phyloP scores from a whole-genome alignment of 805 yeast genomes.

The Citeromyces nyonsensis region DNA sequence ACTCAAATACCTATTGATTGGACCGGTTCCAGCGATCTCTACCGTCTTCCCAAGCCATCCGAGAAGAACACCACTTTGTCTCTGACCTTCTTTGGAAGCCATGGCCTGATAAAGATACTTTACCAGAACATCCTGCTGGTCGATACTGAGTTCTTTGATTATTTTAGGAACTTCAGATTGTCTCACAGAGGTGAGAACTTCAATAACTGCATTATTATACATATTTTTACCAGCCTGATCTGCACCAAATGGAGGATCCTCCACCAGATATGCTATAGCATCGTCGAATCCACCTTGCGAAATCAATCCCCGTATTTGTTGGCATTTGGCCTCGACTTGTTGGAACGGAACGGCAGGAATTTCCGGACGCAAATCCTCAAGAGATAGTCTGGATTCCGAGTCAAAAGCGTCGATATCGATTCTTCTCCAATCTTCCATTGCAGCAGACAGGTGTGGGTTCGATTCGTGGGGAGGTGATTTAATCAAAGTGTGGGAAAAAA shows the following conservation, averaged over 20 bases:
- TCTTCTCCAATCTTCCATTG: constrained; percentile 82
- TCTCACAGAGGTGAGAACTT: constrained; percentile 51
- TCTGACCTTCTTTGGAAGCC: constrained; percentile 63
- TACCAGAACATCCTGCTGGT: constrained; percentile 62
- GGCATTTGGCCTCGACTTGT: constrained; percentile 38
- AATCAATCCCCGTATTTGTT: constrained; percentile 43
- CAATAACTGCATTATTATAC: constrained; percentile 45
- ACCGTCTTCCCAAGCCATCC: constrained; percentile 89
- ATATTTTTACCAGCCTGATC: constrained; percentile 36
- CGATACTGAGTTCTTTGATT: constrained; percentile 39
- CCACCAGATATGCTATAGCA: constrained; percentile 50
- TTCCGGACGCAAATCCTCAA: constrained; percentile 46
- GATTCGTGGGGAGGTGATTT: neutral
- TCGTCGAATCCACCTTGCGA: constrained; percentile 59
- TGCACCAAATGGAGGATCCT: constrained; percentile 75
- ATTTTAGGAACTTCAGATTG: constrained; percentile 51
- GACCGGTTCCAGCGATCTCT: constrained; percentile 75
- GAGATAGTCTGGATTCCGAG: constrained; percentile 57
- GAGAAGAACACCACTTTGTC: constrained; percentile 73
- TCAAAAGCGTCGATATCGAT: constrained; percentile 87
- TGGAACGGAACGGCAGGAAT: constrained; percentile 30
- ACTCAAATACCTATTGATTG: constrained; percentile 71
- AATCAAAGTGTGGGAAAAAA: neutral
- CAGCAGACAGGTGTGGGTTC: neutral
- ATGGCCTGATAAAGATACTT: constrained; percentile 82